Conservation (phyloP, 2,329 filamentous ascomycete species). For the Verticillium albo-atrum region DNA sequence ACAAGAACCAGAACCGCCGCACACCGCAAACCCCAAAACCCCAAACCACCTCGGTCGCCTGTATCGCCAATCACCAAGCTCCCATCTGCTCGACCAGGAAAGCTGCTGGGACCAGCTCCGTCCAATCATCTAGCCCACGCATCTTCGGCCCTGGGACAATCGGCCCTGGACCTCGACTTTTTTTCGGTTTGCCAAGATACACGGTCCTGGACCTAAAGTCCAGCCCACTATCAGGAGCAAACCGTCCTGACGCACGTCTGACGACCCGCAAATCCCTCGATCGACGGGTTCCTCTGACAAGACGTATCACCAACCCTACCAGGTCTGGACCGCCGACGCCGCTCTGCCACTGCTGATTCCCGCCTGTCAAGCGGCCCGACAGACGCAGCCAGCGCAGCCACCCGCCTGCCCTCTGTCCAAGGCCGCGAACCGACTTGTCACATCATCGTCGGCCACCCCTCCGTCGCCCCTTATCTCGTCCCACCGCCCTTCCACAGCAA, state of each 20-base stretch:
- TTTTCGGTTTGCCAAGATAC: background rate
- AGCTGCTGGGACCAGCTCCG: background rate
- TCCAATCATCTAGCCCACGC: background rate
- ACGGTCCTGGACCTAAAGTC: background rate
- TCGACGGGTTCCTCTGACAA: background rate
- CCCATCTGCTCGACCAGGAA: background rate
- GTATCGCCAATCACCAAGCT: background rate
- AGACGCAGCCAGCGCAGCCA: background rate
- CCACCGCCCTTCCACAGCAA: background rate
- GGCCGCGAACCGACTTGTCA: background rate
- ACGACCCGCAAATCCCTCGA: slow-evolving; percentile 1
- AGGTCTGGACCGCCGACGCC: background rate
- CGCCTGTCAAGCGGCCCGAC: background rate
- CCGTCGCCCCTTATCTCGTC: background rate
- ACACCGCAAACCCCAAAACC: background rate
- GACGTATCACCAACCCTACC: background rate
- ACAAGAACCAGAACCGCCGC: background rate
- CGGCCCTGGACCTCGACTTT: background rate
- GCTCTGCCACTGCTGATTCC: background rate
- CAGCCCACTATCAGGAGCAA: background rate
- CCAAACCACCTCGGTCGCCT: too few relatives aligned
- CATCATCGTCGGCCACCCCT: background rate
- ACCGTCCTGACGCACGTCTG: background rate
- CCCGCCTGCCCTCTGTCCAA: background rate
- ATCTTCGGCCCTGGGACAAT: background rate